These are phyloP conservation scores for Neurospora discreta DNA, from an alignment of 495 filamentous ascomycete species.

Conservation along the genomic window DNA sequence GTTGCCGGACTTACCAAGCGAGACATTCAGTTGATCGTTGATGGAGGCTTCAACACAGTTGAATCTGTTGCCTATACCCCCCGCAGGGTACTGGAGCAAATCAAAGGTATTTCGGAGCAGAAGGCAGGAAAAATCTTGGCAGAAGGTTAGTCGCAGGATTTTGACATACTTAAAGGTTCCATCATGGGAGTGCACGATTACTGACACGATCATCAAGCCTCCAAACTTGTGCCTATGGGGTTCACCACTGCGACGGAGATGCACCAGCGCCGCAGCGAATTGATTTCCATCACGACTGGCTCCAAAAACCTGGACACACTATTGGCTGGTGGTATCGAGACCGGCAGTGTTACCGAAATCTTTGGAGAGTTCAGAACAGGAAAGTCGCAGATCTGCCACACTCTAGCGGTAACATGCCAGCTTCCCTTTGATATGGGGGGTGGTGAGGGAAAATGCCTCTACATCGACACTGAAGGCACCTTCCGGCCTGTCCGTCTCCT, in stretches of 20 bases:
- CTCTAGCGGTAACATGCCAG: slow-evolving; percentile 95
- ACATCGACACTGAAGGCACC: slow-evolving; percentile 97
- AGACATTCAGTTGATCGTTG: slow-evolving; percentile 84
- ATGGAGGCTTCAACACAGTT: slow-evolving; percentile 89
- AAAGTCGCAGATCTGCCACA: slow-evolving; percentile 97
- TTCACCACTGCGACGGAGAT: slow-evolving; percentile 99
- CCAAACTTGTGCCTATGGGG: slow-evolving; percentile 94
- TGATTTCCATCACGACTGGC: slow-evolving; percentile 95
- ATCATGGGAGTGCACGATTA: not conserved
- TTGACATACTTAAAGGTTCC: not conserved
- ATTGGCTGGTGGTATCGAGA: slow-evolving; percentile 89
- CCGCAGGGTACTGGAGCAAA: slow-evolving; percentile 72
- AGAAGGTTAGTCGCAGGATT: slow-evolving; percentile 50
- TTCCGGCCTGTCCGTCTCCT: slow-evolving; percentile 88
- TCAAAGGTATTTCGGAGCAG: slow-evolving; percentile 94
- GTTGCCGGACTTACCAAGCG: slow-evolving; percentile 78
- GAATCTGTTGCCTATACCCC: slow-evolving; percentile 95
- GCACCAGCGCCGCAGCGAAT: slow-evolving; percentile 88
- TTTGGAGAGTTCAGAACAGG: slow-evolving; percentile 98
- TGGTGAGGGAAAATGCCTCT: slow-evolving; percentile 96
- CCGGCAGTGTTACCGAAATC: slow-evolving; percentile 94
- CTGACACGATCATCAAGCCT: slow-evolving; percentile 43
- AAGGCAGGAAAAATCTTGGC: slow-evolving; percentile 90
- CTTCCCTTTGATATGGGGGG: slow-evolving; percentile 98
- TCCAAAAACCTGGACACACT: slow-evolving; percentile 95